Base-by-base conservation (phyloP, 2,329 filamentous ascomycete species). In the Curvularia spicifera region DNA sequence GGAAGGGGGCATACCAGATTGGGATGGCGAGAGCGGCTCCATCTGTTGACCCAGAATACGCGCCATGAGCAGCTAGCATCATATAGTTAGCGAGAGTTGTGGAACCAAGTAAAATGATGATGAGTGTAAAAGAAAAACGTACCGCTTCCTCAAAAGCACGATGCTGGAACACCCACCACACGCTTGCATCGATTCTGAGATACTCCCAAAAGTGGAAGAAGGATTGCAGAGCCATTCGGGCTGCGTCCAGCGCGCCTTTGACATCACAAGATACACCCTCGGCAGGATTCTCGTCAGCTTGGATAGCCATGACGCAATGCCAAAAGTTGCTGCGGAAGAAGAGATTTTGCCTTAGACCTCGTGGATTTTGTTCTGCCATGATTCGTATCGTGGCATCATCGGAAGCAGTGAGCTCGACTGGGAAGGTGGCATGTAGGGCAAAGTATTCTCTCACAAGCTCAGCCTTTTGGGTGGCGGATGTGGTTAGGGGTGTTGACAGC, bases 131-230 rank as follows among this genome's bases (percentile, higher is more conserved):
- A 10, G 29, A 12, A 31, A 18, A n/a, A 90, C 90, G 76, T 86
- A 91, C 70, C 31, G 89, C 89, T 79, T 93, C 90, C 51, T 93
- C 82, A 70, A 93, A 93, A 0, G 90, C 90, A 1, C 91, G 81
- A 71, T 93, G 91, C 72, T 92, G 91, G 65, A 93, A 91, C 0
- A 91, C 89, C 90, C 90, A 94, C 90, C 90, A 93, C 0, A 93
- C 90, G 13, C 87, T 84, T 1, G 89, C 89, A 78, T 94, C 91
- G 15, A 81, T 80, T 65, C 89, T 86, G 61, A 93, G 87, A 12
- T 91, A 78, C 37, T 80, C 81, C 76, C 88, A 91, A 6, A 93
- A 82, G 56, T 92, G 82, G 73, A 93, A 93, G 72, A 93, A 94
- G 1, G 89, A 82, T 44, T 83, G 84, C 46, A 94, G 85, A 4